phyloP scores from a whole-genome alignment of 805 yeast species.

The Wickerhamomyces pijperi region DNA sequence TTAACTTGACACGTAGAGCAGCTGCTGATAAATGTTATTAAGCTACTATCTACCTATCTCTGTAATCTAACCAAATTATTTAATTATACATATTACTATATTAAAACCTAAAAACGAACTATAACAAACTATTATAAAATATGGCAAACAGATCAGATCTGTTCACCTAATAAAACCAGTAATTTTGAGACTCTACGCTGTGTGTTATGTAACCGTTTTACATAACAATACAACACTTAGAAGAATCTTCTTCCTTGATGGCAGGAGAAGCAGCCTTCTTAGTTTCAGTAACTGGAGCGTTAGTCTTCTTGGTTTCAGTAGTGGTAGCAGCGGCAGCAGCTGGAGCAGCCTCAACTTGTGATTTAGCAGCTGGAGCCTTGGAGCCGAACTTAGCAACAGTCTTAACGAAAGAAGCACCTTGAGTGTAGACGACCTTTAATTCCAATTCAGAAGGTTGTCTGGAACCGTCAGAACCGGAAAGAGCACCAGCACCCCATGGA shows the following conservation, averaged over 20 bases:
- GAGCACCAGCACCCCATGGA: slow-evolving; percentile 81
- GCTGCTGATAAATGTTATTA: too few species aligned
- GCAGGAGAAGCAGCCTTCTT: slow-evolving; percentile 7
- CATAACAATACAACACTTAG: slow-evolving; percentile 22
- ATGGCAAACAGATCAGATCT: too few species aligned
- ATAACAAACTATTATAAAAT: too few species aligned
- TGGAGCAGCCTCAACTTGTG: slow-evolving; percentile 3
- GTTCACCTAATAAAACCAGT: too few species aligned
- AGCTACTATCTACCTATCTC: too few species aligned
- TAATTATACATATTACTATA: too few species aligned
- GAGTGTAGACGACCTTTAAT: slow-evolving; percentile 47
- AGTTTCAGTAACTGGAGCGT: slow-evolving; percentile 5
- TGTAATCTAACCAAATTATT: too few species aligned
- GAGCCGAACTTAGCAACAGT: slow-evolving; percentile 24
- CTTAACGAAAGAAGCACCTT: slow-evolving; percentile 54
- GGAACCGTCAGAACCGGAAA: slow-evolving; percentile 67
- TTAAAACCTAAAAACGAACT: too few species aligned
- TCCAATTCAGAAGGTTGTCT: slow-evolving; percentile 58
- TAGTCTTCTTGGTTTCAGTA: slow-evolving; percentile 3
- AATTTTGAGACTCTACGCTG: too few species aligned
- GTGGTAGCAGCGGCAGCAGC: slow-evolving; percentile 4
- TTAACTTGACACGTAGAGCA: background rate
- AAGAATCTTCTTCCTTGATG: slow-evolving; percentile 11
- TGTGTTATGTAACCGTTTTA: too few species aligned
- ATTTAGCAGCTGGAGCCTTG: background rate